Conservation (phyloP, 2,329 filamentous ascomycete genomes). For the Curvularia eragrostidis region DNA sequence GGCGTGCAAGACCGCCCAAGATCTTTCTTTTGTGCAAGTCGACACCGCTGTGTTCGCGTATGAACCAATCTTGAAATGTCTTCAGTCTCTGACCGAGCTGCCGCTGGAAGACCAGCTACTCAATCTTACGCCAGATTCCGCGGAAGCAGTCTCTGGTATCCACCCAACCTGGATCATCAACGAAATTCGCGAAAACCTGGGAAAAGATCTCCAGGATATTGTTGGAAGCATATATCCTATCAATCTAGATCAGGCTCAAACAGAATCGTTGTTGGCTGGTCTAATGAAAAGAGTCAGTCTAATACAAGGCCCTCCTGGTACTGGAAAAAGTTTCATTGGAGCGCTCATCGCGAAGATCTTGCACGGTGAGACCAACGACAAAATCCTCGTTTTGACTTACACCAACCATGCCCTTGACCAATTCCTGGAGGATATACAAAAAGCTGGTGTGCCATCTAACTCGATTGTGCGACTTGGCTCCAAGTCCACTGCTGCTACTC, state of each 20-base stretch:
- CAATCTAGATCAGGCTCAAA: constrained; percentile 62
- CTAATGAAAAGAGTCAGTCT: constrained; percentile 63
- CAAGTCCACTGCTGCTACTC: constrained; percentile 62
- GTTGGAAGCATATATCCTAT: constrained; percentile 37
- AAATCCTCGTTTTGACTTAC: constrained; percentile 69
- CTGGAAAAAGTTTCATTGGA: constrained; percentile 78
- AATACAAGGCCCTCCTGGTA: constrained; percentile 74
- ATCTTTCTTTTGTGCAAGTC: constrained; percentile 63
- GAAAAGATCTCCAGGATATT: constrained; percentile 28
- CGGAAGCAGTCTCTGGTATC: constrained; percentile 33
- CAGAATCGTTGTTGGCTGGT: constrained; percentile 61
- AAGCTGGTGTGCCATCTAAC: constrained; percentile 60
- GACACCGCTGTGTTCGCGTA: constrained; percentile 73
- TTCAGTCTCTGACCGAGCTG: constrained; percentile 64
- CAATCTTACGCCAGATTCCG: constrained; percentile 22
- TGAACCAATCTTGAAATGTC: constrained; percentile 67
- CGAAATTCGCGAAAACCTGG: constrained; percentile 24
- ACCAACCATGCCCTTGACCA: constrained; percentile 63
- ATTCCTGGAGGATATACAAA: constrained; percentile 67
- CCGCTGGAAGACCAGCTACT: constrained; percentile 64
- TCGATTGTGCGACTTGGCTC: constrained; percentile 69
- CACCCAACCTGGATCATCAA: constrained; percentile 35
- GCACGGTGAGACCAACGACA: constrained; percentile 57
- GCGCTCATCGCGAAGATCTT: constrained; percentile 61
- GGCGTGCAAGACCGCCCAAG: constrained; percentile 26